These are phyloP conservation scores for Solanum virginianum DNA, from an alignment of 257 asterid genomes.

Conservation along the genomic window DNA sequence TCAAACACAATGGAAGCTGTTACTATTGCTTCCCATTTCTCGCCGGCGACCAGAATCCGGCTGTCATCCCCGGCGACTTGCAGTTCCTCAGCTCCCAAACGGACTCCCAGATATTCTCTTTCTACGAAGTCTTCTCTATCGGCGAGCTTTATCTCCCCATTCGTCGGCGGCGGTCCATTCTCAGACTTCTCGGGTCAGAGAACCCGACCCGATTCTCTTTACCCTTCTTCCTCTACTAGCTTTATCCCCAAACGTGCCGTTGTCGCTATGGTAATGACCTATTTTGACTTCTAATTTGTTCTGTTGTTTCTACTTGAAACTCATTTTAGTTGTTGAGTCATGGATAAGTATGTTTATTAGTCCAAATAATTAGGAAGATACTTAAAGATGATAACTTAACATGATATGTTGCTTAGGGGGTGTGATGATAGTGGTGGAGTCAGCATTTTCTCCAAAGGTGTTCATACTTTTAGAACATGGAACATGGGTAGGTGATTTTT, in stretches of 20 bases:
- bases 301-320: neutral
- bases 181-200: slow-evolving; percentile 52
- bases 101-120: neutral
- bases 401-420: neutral
- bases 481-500: too few relatives aligned
- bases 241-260: slow-evolving; percentile 53
- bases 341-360: neutral
- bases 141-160: slow-evolving; percentile 40
- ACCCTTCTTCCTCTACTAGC: slow-evolving; percentile 24
- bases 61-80: slow-evolving; percentile 7
- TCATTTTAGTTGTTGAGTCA: neutral
- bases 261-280: slow-evolving; percentile 57
- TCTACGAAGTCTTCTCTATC: slow-evolving; percentile 22
- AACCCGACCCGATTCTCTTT: slow-evolving; percentile 56
- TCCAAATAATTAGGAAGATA: neutral
- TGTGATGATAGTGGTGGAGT: too few relatives aligned
- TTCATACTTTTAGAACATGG: too few relatives aligned
- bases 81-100: slow-evolving; percentile 16
- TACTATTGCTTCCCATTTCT: slow-evolving; percentile 42
- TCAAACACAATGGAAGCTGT: slow-evolving; percentile 24
- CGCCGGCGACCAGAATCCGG: slow-evolving; percentile 35
- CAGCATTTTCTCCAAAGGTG: too few relatives aligned
- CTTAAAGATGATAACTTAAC: neutral
- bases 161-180: slow-evolving; percentile 35
- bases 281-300: neutral